Conservation (phyloP, 2,329 filamentous ascomycete genomes). For the Colletotrichum sublineola region DNA sequence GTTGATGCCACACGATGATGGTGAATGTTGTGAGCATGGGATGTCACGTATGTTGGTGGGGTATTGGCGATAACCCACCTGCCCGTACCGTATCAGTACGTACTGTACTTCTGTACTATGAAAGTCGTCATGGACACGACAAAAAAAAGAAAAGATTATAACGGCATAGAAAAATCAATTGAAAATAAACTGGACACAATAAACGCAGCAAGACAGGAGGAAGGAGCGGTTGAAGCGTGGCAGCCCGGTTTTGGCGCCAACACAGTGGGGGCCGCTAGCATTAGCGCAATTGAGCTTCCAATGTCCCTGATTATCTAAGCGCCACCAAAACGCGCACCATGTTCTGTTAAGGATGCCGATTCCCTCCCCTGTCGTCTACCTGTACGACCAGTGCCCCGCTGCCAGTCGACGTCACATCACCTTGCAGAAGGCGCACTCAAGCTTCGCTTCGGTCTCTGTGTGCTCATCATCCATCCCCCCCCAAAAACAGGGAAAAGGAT, state of each 20-base stretch:
- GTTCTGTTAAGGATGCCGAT: neutral
- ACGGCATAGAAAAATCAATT: too few species aligned
- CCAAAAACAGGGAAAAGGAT: slow-evolving; percentile 35
- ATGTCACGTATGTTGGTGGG: too few species aligned
- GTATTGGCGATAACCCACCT: too few species aligned
- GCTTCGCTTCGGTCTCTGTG: neutral
- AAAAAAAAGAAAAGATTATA: neutral
- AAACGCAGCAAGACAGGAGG: neutral
- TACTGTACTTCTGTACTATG: too few species aligned
- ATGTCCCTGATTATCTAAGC: slow-evolving; percentile 15
- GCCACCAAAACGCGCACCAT: rapidly evolving
- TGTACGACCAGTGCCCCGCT: slow-evolving; percentile 12
- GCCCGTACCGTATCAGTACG: too few species aligned
- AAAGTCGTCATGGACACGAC: neutral
- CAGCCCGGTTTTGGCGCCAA: slow-evolving; percentile 28
- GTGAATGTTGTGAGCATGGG: too few species aligned
- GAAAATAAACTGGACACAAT: neutral
- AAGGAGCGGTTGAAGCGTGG: slow-evolving; percentile 13
- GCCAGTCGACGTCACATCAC: slow-evolving; percentile 30
- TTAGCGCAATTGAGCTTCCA: neutral
- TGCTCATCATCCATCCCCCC: neutral
- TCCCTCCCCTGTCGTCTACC: neutral
- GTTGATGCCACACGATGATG: too few species aligned
- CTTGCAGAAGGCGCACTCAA: slow-evolving; percentile 14
- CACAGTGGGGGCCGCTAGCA: neutral